These are phyloP conservation scores for Earliella scabrosa DNA, from an alignment of 1,284 basidiomycete species.

Conservation along the genomic window DNA sequence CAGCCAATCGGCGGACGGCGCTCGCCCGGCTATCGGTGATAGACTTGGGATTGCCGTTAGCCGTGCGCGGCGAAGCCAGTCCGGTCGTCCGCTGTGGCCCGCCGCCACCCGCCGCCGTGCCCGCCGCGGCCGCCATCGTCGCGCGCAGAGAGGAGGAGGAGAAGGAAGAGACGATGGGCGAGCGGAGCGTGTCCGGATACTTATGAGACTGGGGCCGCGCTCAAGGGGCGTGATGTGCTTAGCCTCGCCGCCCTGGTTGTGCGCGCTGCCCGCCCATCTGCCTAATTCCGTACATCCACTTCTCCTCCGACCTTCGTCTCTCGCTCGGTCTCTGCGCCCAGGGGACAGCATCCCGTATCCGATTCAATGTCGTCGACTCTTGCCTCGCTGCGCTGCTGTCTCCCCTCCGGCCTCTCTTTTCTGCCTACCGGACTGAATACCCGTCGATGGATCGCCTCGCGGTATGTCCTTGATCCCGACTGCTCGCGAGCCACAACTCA, in stretches of 20 bases:
- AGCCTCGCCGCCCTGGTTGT: conserved; percentile 26
- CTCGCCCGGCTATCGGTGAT: conserved; percentile 21
- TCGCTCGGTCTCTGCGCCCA: conserved; percentile 8
- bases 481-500: too few species aligned
- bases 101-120: conserved; percentile 1
- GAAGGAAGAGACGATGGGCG: background rate
- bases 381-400: too few species aligned
- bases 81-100: background rate
- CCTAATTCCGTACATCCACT: conserved; percentile 15
- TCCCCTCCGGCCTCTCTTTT: too few species aligned
- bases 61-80: conserved; percentile 11
- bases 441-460: background rate
- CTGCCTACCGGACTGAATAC: too few species aligned
- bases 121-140: background rate
- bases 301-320: conserved; percentile 1
- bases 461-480: too few species aligned
- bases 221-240: conserved; percentile 23
- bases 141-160: background rate
- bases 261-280: conserved; percentile 29
- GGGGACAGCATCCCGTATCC: conserved; percentile 1
- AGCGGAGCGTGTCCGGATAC: background rate
- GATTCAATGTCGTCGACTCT: background rate
- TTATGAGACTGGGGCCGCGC: conserved; percentile 16
- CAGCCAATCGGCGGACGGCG: conserved; percentile 21
- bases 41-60: conserved; percentile 9